Base-by-base conservation (phyloP, 1,284 basidiomycete genomes). In the Retiboletus flavoniger region DNA sequence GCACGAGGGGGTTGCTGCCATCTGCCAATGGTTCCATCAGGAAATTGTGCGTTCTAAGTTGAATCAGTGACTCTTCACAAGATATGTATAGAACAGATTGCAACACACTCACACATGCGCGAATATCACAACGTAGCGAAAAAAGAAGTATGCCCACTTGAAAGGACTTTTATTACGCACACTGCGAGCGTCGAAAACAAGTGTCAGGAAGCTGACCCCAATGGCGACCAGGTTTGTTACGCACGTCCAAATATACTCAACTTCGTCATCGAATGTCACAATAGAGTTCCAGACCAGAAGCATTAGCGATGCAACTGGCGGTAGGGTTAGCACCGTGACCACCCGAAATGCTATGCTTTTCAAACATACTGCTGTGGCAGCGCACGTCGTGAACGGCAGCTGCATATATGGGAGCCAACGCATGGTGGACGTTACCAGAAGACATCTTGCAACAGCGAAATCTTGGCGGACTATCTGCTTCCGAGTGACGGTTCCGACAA, bases 71-170 rank as follows among this genome's bases (percentile, higher is more conserved):
- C 11, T 28, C 19, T 49, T 28, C 16, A 14, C 17, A 31, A 26
- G 28, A 10, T 9, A 3, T 31, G 4, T 8, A 10, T 24, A 7
- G 8, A 9, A 40, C 4, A 5, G 6, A 2, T 26, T n/a, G 26
- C 4, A 24, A 34, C n/a, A 3, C 41, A 55, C 66, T 61, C 17
- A 64, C 63, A 53, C 10, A 10, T 55, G 60, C 32, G 50, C 56
- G 8, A 51, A 16, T 40, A 64, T 52, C 2, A 49, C 43, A 35
- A 34, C 39, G 50, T 64, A 66, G n/a, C 53, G 63, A 54, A 65
- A 48, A 48, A 54, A 62, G 14, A 68, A 35, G 28, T 64, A 64
- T 1, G 34, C 3, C 64, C 64, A 66, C 42, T 68, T 68, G 28
- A 54, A 53, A 3, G 28, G 50, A 14, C 35, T 64, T 26, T 11